Evolutionary conservation across 441 rosid species (phyloP).

Genomic region (Cnidoscolus chayamansa): DNA sequence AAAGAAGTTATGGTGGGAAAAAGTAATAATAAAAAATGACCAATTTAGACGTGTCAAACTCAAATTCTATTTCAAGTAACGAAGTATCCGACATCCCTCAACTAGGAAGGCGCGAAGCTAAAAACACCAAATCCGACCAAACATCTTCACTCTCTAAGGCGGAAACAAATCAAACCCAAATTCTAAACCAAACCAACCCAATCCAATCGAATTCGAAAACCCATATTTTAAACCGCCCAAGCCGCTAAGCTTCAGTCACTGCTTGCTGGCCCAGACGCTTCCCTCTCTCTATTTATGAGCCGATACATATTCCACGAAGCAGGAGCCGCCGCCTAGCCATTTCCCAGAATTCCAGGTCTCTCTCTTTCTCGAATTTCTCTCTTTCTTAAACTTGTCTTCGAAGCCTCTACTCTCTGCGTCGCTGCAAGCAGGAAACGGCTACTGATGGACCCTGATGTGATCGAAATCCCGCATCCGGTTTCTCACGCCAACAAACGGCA

Average conservation of each 20-base stretch:
- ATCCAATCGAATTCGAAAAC: too few species aligned
- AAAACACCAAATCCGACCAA: background rate
- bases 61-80: too few species aligned
- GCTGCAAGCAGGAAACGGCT: slow-evolving; percentile 36
- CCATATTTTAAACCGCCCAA: background rate
- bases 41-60: too few species aligned
- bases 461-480: slow-evolving; percentile 47
- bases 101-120: background rate
- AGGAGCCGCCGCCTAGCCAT: slow-evolving; percentile 19
- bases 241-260: background rate
- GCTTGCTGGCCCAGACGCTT: background rate
- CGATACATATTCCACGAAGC: slow-evolving; percentile 24
- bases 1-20: too few species aligned
- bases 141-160: background rate
- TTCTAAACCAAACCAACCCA: background rate
- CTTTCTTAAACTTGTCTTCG: slow-evolving; percentile 3
- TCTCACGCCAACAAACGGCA: slow-evolving; percentile 31
- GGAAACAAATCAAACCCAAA: background rate
- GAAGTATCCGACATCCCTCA: too few species aligned
- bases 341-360: slow-evolving; percentile 22
- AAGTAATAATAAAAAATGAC: too few species aligned
- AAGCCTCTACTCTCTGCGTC: slow-evolving; percentile 20
- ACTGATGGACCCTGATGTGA: slow-evolving; percentile 51
- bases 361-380: background rate
- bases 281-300: background rate